Percentiles rank a stretch among this genome's conserved stretches.
Evolutionary conservation across 1,284 basidiomycete genomes (phyloP).

Genomic region (Xerocomus amazonicus): DNA sequence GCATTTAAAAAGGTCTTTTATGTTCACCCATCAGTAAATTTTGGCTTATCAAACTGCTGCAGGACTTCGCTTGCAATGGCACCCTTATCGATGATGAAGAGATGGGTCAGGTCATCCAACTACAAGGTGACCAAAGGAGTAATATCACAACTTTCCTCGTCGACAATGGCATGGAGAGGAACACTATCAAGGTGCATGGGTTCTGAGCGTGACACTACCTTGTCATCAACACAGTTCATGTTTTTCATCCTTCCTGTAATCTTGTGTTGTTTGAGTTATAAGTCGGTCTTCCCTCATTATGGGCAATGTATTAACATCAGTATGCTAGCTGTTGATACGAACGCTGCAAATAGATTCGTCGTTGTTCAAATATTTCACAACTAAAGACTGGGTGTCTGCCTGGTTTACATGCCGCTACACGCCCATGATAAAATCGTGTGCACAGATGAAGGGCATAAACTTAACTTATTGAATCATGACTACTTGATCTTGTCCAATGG

Average conservation of each 20-base stretch:
- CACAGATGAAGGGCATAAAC: conserved; percentile 14
- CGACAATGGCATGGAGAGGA: conserved; percentile 70
- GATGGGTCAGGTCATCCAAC: conserved; percentile 96
- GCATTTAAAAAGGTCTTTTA: conserved; percentile 92
- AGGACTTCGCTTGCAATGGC: conserved; percentile 99
- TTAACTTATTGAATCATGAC: conserved; percentile 16
- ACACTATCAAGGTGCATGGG: conserved; percentile 82
- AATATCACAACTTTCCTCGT: conserved; percentile 88
- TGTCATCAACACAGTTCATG: conserved; percentile 11
- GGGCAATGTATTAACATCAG: conserved; percentile 28
- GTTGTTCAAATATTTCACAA: not conserved
- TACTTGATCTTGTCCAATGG: conserved; percentile 71
- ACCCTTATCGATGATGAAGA: conserved; percentile 96
- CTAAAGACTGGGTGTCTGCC: not conserved
- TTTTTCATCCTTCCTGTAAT: conserved; percentile 18
- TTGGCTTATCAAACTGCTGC: conserved; percentile 7
- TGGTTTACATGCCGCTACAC: not conserved
- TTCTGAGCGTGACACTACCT: conserved; percentile 47
- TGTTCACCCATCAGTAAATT: conserved; percentile 1
- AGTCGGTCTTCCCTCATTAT: conserved; percentile 16
- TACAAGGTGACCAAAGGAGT: conserved; percentile 96
- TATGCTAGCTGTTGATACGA: conserved; percentile 25
- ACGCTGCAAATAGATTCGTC: conserved; percentile 23
- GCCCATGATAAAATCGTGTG: conserved; percentile 10
- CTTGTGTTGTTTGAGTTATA: conserved; percentile 14